Evolutionary conservation across 2,329 filamentous ascomycete species (phyloP).

Genomic region (Phoma sp.): DNA sequence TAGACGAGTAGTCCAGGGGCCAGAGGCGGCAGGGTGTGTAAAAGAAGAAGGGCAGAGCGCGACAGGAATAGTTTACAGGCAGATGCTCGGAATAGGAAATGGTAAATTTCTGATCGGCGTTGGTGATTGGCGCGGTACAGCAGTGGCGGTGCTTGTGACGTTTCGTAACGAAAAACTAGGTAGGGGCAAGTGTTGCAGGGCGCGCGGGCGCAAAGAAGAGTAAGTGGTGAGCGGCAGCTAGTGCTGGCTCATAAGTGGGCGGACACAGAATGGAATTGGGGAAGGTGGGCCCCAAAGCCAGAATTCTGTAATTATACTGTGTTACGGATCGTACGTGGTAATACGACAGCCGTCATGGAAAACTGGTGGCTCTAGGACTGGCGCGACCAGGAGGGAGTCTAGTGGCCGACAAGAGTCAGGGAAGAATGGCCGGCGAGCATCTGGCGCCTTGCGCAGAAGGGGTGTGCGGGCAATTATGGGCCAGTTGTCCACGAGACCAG

Average conservation of each 20-base stretch:
- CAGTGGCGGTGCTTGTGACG: constrained; percentile 28
- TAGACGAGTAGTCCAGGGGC: constrained; percentile 15
- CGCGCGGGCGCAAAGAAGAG: constrained; percentile 47
- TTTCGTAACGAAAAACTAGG: constrained; percentile 39
- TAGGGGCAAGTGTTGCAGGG: constrained; percentile 49
- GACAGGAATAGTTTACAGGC: constrained; percentile 30
- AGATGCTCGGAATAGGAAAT: constrained; percentile 40
- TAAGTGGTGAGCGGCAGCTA: constrained; percentile 38
- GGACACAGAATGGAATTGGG: constrained; percentile 26
- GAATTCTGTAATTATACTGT: constrained; percentile 34
- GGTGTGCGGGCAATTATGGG: constrained; percentile 23
- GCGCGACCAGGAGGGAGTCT: constrained; percentile 28
- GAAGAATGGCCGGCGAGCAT: constrained; percentile 34
- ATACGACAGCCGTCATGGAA: constrained; percentile 30
- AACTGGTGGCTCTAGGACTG: constrained; percentile 28
- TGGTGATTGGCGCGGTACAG: constrained; percentile 35
- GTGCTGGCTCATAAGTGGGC: constrained; percentile 37
- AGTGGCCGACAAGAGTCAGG: constrained; percentile 37
- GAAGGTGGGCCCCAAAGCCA: constrained; percentile 35
- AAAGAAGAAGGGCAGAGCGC: constrained; percentile 9
- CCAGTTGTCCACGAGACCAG: constrained; percentile 14
- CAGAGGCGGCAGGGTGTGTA: constrained; percentile 9
- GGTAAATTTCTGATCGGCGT: constrained; percentile 18
- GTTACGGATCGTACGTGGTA: constrained; percentile 21
- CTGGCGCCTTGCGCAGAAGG: constrained; percentile 29